Percentiles rank a stretch among this genome's conserved stretches.
Evolutionary conservation across 192 early-diverging fungal genomes (phyloP).

Genomic region (Pecoramyces ruminantium): DNA sequence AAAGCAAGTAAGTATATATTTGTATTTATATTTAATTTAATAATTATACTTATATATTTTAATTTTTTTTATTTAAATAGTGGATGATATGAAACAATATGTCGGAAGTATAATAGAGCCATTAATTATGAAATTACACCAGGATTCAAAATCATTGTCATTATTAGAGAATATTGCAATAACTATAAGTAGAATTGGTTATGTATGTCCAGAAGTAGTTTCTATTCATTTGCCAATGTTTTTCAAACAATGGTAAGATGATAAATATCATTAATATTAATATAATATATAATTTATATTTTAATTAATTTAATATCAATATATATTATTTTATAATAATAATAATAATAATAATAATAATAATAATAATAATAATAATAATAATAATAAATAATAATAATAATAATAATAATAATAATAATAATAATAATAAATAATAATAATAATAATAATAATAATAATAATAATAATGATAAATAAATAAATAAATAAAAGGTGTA

Average conservation of each 20-base stretch:
- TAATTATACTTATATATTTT: too few species aligned
- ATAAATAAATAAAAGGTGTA: slow-evolving; percentile 11
- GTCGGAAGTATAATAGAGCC: slow-evolving; percentile 64
- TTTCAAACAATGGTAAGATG: slow-evolving; percentile 68
- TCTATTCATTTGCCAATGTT: slow-evolving; percentile 74
- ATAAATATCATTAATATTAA: too few species aligned
- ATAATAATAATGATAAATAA: neutral
- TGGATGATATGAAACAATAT: slow-evolving; percentile 61
- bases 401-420: too few species aligned
- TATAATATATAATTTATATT: too few species aligned
- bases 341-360: too few species aligned
- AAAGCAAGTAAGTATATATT: slow-evolving; percentile 34
- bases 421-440: too few species aligned
- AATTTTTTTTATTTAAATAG: slow-evolving; percentile 8
- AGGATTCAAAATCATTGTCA: slow-evolving; percentile 40
- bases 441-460: too few species aligned
- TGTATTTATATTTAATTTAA: slow-evolving; percentile 2
- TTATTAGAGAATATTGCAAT: slow-evolving; percentile 92
- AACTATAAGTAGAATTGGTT: slow-evolving; percentile 83
- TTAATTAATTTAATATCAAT: too few species aligned
- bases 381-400: too few species aligned
- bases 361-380: too few species aligned
- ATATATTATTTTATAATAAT: too few species aligned
- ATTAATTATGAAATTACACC: slow-evolving; percentile 66
- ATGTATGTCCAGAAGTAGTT: slow-evolving; percentile 63